Conservation (phyloP, 2,329 filamentous ascomycete species). For the Amylocarpus encephaloides region DNA sequence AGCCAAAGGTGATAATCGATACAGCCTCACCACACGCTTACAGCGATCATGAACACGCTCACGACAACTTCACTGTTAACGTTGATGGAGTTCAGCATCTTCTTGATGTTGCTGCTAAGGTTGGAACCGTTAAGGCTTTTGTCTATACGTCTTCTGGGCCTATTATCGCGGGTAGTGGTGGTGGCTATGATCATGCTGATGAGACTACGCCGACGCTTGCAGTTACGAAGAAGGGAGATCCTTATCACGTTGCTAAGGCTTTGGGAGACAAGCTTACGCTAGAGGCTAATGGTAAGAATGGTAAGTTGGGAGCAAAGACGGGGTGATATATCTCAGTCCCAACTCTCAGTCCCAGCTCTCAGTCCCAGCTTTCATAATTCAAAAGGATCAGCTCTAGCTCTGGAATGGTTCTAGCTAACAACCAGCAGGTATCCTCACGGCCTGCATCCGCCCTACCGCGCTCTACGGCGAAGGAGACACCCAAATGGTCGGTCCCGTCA, state of each 20-base stretch:
- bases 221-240: constrained; percentile 18
- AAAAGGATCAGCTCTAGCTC: no score
- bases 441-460: constrained; percentile 43
- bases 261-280: constrained; percentile 20
- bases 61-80: constrained; percentile 37
- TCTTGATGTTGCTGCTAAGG: constrained; percentile 40
- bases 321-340: no score
- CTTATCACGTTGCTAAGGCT: constrained; percentile 22
- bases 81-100: constrained; percentile 44
- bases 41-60: constrained; percentile 19
- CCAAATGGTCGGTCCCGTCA: constrained; percentile 33
- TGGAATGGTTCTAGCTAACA: no score
- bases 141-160: constrained; percentile 22
- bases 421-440: constrained; percentile 39
- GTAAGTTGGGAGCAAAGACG: not conserved
- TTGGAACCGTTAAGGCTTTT: constrained; percentile 39
- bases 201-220: constrained; percentile 19
- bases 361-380: not conserved
- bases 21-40: constrained; percentile 40
- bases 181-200: constrained; percentile 20
- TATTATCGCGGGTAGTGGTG: constrained; percentile 16
- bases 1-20: constrained; percentile 43
- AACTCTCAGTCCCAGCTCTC: not conserved
- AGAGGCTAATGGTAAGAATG: constrained; percentile 23
- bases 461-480: constrained; percentile 44